These are phyloP conservation scores for Thermochaetoides thermophila DNA, from an alignment of 495 filamentous ascomycete species.

Conservation along the genomic window DNA sequence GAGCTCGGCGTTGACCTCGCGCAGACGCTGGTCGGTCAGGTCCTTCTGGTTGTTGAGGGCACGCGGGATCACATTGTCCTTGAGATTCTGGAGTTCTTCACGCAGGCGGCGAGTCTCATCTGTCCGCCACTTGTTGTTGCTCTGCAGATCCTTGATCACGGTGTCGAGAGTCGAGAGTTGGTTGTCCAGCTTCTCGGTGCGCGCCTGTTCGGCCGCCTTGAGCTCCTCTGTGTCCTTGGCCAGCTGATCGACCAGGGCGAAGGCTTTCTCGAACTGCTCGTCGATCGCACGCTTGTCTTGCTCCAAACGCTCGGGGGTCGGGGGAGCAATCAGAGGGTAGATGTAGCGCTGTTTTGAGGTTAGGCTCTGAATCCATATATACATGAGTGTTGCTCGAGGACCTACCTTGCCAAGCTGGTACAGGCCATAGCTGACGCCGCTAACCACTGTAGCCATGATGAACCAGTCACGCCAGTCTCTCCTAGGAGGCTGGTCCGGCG, in stretches of 20 bases:
- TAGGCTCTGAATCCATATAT: too few species aligned
- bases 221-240: conserved; percentile 75
- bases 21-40: conserved; percentile 60
- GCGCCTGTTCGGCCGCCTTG: conserved; percentile 68
- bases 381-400: too few species aligned
- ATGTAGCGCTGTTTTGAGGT: conserved; percentile 93
- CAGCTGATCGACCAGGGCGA: conserved; percentile 81
- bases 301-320: conserved; percentile 82
- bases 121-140: conserved; percentile 60
- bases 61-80: conserved; percentile 71
- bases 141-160: conserved; percentile 68
- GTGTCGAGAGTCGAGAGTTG: conserved; percentile 72
- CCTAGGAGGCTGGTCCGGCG: conserved; percentile 49
- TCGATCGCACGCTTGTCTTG: conserved; percentile 87
- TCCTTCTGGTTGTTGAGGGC: conserved; percentile 80
- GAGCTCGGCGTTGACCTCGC: conserved; percentile 75
- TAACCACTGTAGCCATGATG: conserved; percentile 86
- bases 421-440: conserved; percentile 73
- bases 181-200: conserved; percentile 71
- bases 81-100: conserved; percentile 73
- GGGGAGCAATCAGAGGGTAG: conserved; percentile 75
- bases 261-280: conserved; percentile 80
- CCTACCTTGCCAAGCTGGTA: conserved; percentile 71
- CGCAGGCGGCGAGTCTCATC: conserved; percentile 70
- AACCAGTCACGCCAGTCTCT: conserved; percentile 98